Evolutionary conservation across 2,329 filamentous ascomycete genomes (phyloP).

Genomic region (Parasarocladium wereldwijsianum): DNA sequence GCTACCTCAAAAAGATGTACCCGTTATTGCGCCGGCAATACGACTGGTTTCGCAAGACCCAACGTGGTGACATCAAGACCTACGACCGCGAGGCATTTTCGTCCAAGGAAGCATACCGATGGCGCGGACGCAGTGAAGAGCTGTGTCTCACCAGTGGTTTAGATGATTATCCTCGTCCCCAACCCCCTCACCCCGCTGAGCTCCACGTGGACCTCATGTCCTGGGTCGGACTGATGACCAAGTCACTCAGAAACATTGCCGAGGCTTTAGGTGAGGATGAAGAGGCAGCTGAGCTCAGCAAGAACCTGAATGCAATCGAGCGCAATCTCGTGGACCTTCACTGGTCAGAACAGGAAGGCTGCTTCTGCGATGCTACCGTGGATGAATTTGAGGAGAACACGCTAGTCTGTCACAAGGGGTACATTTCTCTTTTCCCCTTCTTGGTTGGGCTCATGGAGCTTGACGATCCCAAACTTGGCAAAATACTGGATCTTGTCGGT

Average conservation of each 20-base stretch:
- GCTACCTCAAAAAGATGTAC: constrained; percentile 65
- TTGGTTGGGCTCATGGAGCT: constrained; percentile 64
- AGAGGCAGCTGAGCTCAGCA: constrained; percentile 58
- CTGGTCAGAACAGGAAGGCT: constrained; percentile 68
- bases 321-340: constrained; percentile 86
- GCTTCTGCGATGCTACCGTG: constrained; percentile 89
- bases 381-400: constrained; percentile 86
- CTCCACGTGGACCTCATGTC: constrained; percentile 88
- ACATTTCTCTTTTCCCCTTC: constrained; percentile 88
- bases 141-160: constrained; percentile 89
- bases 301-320: constrained; percentile 61
- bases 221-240: constrained; percentile 95
- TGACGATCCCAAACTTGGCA: constrained; percentile 59
- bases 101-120: constrained; percentile 83
- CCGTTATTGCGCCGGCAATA: constrained; percentile 81
- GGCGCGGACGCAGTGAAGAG: constrained; percentile 75
- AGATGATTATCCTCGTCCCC: constrained; percentile 88
- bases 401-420: constrained; percentile 92
- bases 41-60: constrained; percentile 88
- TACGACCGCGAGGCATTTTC: constrained; percentile 87
- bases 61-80: constrained; percentile 74
- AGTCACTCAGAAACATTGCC: constrained; percentile 70
- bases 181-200: constrained; percentile 90
- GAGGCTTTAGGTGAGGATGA: constrained; percentile 59
- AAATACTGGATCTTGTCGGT: constrained; percentile 61